Percentiles rank a stretch among this genome's conserved stretches.
phyloP scores from a whole-genome alignment of 2,329 filamentous ascomycete species.

The Aureobasidium sp. region DNA sequence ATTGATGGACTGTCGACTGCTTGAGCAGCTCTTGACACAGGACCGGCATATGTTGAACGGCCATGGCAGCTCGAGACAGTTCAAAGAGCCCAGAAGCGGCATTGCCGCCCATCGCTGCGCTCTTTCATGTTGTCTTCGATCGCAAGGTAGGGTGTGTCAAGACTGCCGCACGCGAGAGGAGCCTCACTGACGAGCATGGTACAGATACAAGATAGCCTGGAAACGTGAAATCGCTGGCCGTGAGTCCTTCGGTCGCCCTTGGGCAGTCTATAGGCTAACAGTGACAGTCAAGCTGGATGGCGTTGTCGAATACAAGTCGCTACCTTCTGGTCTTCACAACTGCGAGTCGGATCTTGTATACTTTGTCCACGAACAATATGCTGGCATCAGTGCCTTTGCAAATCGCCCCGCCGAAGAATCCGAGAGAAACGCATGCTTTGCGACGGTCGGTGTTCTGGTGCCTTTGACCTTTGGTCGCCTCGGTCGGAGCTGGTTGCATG shows the following conservation, averaged over 20 bases:
- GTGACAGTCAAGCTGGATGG: slow-evolving; percentile 60
- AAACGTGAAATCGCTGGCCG: slow-evolving; percentile 64
- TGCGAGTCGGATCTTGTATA: slow-evolving; percentile 83
- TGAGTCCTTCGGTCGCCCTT: slow-evolving; percentile 32
- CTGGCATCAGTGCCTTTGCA: slow-evolving; percentile 85
- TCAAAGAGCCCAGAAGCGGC: slow-evolving; percentile 10
- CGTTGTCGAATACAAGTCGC: slow-evolving; percentile 89
- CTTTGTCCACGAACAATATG: slow-evolving; percentile 79
- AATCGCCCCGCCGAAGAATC: slow-evolving; percentile 73
- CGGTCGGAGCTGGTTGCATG: slow-evolving; percentile 84
- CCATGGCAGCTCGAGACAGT: neutral
- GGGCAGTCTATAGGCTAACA: neutral
- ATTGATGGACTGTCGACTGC: slow-evolving; percentile 5
- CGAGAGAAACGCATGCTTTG: slow-evolving; percentile 82
- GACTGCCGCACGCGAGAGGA: neutral
- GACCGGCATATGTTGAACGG: neutral
- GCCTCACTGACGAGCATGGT: neutral
- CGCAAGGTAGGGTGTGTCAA: slow-evolving; percentile 31
- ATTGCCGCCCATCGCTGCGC: slow-evolving; percentile 28
- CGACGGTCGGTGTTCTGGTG: slow-evolving; percentile 83
- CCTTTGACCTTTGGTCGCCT: slow-evolving; percentile 77
- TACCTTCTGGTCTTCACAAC: slow-evolving; percentile 87
- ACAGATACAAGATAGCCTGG: slow-evolving; percentile 77
- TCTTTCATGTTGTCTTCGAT: slow-evolving; percentile 33
- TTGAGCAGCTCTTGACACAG: neutral